Evolutionary conservation across 139 green algal species (phyloP).

Genomic region (Microglena sp.): DNA sequence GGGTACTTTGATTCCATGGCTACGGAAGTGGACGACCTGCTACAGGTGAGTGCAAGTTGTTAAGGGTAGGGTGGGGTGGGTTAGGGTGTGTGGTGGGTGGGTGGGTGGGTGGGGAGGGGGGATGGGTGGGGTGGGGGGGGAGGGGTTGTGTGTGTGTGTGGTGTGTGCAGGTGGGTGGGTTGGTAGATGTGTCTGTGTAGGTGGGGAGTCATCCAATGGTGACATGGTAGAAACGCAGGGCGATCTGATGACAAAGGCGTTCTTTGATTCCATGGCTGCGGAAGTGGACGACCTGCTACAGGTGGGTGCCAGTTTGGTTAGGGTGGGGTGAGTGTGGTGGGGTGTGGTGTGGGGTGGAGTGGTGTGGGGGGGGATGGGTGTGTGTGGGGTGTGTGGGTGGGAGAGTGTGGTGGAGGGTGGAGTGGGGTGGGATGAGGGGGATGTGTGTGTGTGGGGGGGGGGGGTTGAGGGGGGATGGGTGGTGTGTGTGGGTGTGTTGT

Average conservation of each 20-base stretch:
- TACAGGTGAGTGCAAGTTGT: conserved; percentile 13
- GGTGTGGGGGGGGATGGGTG: no score
- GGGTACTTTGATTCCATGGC: conserved; percentile 76
- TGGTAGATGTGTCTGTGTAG: not conserved
- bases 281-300: conserved; percentile 57
- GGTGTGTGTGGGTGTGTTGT: not conserved
- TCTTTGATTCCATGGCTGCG: conserved; percentile 71
- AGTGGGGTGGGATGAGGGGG: no score
- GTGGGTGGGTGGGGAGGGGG: not conserved
- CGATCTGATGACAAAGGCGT: conserved; percentile 74
- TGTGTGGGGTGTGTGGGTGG: no score
- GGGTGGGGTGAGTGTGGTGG: no score
- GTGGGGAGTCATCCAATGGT: conserved; percentile 24
- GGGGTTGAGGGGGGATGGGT: no score
- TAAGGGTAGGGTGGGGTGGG: not conserved
- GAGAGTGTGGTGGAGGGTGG: no score
- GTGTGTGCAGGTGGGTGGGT: not conserved
- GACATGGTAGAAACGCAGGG: conserved; percentile 44
- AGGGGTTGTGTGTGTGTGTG: conserved; percentile 1
- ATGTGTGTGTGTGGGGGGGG: no score
- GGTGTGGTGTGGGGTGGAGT: no score
- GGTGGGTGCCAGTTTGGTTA: no score
- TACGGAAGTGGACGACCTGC: conserved; percentile 56
- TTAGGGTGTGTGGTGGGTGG: not conserved
- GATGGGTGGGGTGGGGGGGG: no score